phyloP scores from a whole-genome alignment of 2,329 filamentous ascomycete species.

The Gnomoniopsis smithogilvyi region DNA sequence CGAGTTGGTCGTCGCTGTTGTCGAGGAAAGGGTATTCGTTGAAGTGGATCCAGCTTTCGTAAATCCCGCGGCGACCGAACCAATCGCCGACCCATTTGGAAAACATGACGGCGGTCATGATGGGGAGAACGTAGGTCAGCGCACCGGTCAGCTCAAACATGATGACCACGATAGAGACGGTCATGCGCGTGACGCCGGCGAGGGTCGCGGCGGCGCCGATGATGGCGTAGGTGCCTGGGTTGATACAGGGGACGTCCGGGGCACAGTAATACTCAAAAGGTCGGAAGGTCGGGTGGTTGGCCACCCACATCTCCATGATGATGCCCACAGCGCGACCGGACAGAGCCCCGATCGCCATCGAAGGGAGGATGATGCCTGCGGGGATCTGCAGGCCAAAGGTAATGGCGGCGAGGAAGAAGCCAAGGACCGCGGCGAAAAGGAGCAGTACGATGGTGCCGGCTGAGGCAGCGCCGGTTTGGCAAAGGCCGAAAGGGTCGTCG shows the following conservation, averaged over 20 bases:
- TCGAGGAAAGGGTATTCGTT: slow-evolving; percentile 95
- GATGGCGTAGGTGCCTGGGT: slow-evolving; percentile 93
- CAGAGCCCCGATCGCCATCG: slow-evolving; percentile 91
- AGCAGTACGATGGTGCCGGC: slow-evolving; percentile 79
- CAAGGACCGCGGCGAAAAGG: slow-evolving; percentile 75
- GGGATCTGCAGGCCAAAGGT: slow-evolving; percentile 95
- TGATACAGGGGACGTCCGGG: slow-evolving; percentile 83
- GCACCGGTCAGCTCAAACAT: slow-evolving; percentile 99
- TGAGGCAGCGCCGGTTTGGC: slow-evolving; percentile 80
- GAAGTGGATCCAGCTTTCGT: slow-evolving; percentile 96
- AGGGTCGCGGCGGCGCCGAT: slow-evolving; percentile 94
- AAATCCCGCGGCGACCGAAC: slow-evolving; percentile 88
- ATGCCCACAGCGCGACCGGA: slow-evolving; percentile 88
- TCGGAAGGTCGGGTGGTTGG: slow-evolving; percentile 71
- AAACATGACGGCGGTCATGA: slow-evolving; percentile 98
- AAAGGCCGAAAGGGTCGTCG: slow-evolving; percentile 87
- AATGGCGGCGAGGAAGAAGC: slow-evolving; percentile 79
- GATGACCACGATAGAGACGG: slow-evolving; percentile 96
- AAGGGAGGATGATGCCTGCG: slow-evolving; percentile 91
- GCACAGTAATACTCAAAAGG: slow-evolving; percentile 72
- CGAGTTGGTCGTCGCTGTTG: slow-evolving; percentile 69
- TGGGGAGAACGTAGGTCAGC: slow-evolving; percentile 92
- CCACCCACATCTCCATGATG: slow-evolving; percentile 83
- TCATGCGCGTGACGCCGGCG: slow-evolving; percentile 91
- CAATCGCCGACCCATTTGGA: slow-evolving; percentile 98